These are phyloP conservation scores for Anisodus acutangulus DNA, from an alignment of 257 asterid genomes.

Conservation along the genomic window DNA sequence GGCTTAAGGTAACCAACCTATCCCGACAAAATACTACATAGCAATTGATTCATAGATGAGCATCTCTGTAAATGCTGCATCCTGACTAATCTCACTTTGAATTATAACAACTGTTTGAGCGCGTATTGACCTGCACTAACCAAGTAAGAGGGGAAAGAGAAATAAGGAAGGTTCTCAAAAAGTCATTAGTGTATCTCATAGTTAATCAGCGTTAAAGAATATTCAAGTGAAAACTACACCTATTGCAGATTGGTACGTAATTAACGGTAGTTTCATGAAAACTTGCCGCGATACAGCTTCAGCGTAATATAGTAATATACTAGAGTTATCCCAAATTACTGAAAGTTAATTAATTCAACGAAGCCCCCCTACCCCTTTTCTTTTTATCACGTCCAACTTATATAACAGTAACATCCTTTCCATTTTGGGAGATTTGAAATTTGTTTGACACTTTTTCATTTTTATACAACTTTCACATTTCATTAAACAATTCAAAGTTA, in stretches of 20 bases:
- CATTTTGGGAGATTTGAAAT: background rate
- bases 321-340: background rate
- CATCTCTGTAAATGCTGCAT: background rate
- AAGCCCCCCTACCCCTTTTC: background rate
- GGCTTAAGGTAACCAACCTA: slow-evolving; percentile 3
- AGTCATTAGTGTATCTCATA: background rate
- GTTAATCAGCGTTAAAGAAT: background rate
- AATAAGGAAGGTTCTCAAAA: background rate
- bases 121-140: background rate
- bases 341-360: slow-evolving; percentile 5
- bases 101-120: background rate
- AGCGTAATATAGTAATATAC: background rate
- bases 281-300: background rate
- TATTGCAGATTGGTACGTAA: background rate
- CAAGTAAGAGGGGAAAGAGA: background rate
- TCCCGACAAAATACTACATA: slow-evolving; percentile 12
- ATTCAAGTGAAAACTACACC: background rate
- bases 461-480: slow-evolving; percentile 7
- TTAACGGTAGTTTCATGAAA: background rate
- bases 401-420: background rate
- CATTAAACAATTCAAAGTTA: slow-evolving; percentile 9
- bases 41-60: slow-evolving; percentile 3
- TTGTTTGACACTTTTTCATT: background rate
- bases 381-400: background rate
- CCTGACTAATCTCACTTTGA: background rate